phyloP scores from a whole-genome alignment of 139 green algal species.

The Pedinophyceae sp. region DNA sequence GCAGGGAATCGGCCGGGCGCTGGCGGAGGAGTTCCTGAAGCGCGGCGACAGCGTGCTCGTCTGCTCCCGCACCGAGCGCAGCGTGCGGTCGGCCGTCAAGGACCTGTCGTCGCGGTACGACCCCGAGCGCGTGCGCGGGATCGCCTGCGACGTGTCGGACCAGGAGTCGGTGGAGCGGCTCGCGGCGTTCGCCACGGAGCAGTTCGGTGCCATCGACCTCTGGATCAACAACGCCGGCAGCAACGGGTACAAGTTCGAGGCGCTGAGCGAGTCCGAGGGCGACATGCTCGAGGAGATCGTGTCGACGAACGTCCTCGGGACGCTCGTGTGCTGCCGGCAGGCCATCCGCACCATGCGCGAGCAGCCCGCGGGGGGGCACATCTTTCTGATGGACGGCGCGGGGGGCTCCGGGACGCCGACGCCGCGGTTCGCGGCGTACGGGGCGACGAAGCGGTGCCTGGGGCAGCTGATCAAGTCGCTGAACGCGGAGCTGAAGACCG shows the following conservation, averaged over 20 bases:
- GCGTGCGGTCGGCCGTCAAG: conserved; percentile 22
- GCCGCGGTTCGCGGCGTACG: conserved; percentile 82
- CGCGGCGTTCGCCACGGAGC: conserved; percentile 33
- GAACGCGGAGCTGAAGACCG: conserved; percentile 38
- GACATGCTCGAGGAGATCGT: conserved; percentile 64
- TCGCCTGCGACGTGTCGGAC: conserved; percentile 40
- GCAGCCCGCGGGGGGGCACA: conserved; percentile 62
- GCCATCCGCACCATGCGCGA: conserved; percentile 69
- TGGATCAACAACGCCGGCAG: conserved; percentile 74
- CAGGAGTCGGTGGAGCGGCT: conserved; percentile 37
- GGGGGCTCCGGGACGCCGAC: conserved; percentile 50
- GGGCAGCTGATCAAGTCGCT: conserved; percentile 58
- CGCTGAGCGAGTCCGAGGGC: conserved; percentile 41
- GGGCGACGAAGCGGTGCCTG: conserved; percentile 79
- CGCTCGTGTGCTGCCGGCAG: conserved; percentile 75
- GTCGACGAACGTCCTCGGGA: conserved; percentile 77
- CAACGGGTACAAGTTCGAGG: conserved; percentile 71
- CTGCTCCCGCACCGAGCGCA: conserved; percentile 36
- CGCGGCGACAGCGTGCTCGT: conserved; percentile 54
- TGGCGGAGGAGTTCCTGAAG: conserved; percentile 61
- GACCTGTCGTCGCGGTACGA: conserved; percentile 25
- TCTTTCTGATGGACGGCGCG: conserved; percentile 74
- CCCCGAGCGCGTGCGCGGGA: conserved; percentile 17
- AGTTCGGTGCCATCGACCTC: conserved; percentile 37
- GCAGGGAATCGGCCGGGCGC: conserved; percentile 40